phyloP scores from a whole-genome alignment of 1,284 basidiomycete genomes.

The Entoloma clypeatum region DNA sequence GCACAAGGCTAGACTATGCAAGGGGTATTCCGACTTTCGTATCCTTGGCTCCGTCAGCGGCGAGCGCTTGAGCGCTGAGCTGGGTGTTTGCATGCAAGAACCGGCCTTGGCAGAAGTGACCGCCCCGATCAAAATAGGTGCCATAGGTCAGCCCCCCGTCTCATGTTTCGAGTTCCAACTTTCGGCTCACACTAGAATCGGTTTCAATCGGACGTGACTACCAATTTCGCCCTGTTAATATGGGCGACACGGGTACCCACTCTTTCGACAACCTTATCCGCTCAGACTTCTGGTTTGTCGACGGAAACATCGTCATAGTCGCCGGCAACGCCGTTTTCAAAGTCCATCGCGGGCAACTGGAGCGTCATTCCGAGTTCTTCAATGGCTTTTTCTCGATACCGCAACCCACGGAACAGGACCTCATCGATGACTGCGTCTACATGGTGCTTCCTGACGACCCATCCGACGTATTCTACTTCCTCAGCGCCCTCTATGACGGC shows the following conservation, averaged over 20 bases:
- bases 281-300: conserved; percentile 67
- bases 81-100: too few species aligned
- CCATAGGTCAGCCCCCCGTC: too few species aligned
- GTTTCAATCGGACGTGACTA: neutral
- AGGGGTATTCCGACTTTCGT: too few species aligned
- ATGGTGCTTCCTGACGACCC: conserved; percentile 55
- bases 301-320: conserved; percentile 66
- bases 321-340: conserved; percentile 58
- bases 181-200: too few species aligned
- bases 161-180: too few species aligned
- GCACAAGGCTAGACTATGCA: too few species aligned
- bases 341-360: conserved; percentile 66
- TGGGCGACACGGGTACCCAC: conserved; percentile 8
- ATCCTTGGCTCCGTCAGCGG: too few species aligned
- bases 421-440: conserved; percentile 47
- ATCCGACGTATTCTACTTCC: conserved; percentile 54
- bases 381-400: conserved; percentile 59
- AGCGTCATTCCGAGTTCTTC: conserved; percentile 70
- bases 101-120: too few species aligned
- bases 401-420: conserved; percentile 43
- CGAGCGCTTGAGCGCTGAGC: too few species aligned
- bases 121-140: too few species aligned
- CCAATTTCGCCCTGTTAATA: neutral
- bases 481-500: conserved; percentile 55
- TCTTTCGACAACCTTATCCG: conserved; percentile 13